Base-by-base conservation (phyloP, 768 basidiomycete genomes). In the Leucocoprinus leucothites region DNA sequence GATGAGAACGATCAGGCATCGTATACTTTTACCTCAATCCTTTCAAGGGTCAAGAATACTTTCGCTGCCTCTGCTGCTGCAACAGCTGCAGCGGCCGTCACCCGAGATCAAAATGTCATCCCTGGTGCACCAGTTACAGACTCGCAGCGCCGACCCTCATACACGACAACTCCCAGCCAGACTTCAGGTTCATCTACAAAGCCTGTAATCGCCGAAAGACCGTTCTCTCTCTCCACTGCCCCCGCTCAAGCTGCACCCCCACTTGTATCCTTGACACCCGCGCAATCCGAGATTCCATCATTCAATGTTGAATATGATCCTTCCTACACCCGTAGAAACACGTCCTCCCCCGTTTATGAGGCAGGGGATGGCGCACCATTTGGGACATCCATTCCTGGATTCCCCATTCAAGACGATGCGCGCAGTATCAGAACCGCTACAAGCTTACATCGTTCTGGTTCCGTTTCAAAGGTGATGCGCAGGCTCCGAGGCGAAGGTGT, bases 381-480 rank as follows among this genome's bases (percentile, higher is more conserved):
- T 68, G 86, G 85, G 16, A 87, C 85, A 1, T 80, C 85, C 21
- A 94, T 97, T 34, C 94, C 94, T 35, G 94, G 94, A 0, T 97
- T 97, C 61, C 90, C 94, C 2, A 91, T 97, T 8, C 87, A 83
- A 54, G 94, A 96, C 64, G 94, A 97, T 68, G 85, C 92, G 22
- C 79, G 93, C 49, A 94, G 94, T 64, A 81, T 94, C 64, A 84
- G 86, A 61, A 94, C 91, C 6, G 73, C 84, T 21, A 74, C 76
- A 8, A 90, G 87, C 65, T 64, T 86, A 41, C 87, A 90, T 60
- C 75, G 86, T 60, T 87, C 87, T 5, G 86, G 81, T 19, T 94
- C 91, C 9, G 94, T 94, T 0, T 94, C 91, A 16, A 94, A 94
- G 70, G 91, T 94, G 28, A 95, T 97, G 58, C 77, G 94, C 63